Evolutionary conservation across 2,329 filamentous ascomycete genomes (phyloP).

Genomic region (Aspergillus phoenicis): DNA sequence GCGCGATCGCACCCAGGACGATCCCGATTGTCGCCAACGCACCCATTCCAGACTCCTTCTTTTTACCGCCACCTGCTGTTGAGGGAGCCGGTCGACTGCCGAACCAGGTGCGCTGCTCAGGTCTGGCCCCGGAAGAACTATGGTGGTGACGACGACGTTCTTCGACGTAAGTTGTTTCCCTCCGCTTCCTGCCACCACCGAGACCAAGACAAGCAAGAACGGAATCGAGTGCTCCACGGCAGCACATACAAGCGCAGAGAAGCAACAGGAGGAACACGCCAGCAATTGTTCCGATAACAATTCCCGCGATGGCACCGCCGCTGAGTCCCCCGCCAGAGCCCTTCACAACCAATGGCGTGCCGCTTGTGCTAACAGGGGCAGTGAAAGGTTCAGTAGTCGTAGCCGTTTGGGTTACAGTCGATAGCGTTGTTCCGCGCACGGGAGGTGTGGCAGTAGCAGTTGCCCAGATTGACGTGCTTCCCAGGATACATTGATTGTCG

Average conservation of each 20-base stretch:
- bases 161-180: conserved; percentile 45
- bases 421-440: conserved; percentile 49
- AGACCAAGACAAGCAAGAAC: conserved; percentile 48
- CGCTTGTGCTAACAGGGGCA: conserved; percentile 49
- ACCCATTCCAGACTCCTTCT: conserved; percentile 44
- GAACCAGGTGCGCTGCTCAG: conserved; percentile 44
- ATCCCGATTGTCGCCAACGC: conserved; percentile 46
- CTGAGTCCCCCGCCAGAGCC: conserved; percentile 44
- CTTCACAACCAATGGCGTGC: conserved; percentile 39
- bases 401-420: conserved; percentile 48
- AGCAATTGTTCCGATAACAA: conserved; percentile 52
- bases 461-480: conserved; percentile 43
- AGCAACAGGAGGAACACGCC: conserved; percentile 50
- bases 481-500: conserved; percentile 44
- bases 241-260: conserved; percentile 48
- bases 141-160: conserved; percentile 39
- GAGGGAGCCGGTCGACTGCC: conserved; percentile 40
- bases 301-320: conserved; percentile 55
- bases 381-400: conserved; percentile 50
- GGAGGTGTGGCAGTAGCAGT: conserved; percentile 44
- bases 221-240: conserved; percentile 43
- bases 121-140: conserved; percentile 29
- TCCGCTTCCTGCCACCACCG: conserved; percentile 34
- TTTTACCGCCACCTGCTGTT: conserved; percentile 26
- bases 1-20: conserved; percentile 46